phyloP scores from a whole-genome alignment of 2,329 filamentous ascomycete genomes.

The Diaporthe capsici region DNA sequence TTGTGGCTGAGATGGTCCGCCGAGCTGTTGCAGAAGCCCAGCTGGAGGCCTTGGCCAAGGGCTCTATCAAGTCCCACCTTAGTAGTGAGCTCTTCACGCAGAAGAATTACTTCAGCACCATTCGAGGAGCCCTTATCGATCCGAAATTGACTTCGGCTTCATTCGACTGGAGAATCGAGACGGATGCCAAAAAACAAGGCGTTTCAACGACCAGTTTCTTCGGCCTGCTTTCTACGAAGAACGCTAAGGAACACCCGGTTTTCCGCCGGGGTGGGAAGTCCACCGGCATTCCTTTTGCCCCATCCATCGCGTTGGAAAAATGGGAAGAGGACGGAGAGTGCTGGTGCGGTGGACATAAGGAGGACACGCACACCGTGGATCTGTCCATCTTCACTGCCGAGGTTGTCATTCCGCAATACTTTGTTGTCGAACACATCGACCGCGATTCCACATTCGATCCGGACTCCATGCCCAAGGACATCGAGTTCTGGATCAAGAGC shows the following conservation, averaged over 20 bases:
- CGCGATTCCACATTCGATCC: slow-evolving; percentile 73
- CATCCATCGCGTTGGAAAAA: slow-evolving; percentile 70
- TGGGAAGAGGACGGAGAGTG: slow-evolving; percentile 90
- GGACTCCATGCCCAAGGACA: slow-evolving; percentile 72
- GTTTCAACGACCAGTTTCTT: slow-evolving; percentile 36
- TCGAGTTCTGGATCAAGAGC: slow-evolving; percentile 79
- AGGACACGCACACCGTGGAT: slow-evolving; percentile 68
- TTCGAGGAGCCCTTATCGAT: slow-evolving; percentile 77
- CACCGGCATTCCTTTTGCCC: slow-evolving; percentile 50
- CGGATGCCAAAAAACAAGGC: slow-evolving; percentile 46
- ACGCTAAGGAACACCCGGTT: slow-evolving; percentile 36
- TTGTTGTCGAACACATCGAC: slow-evolving; percentile 81
- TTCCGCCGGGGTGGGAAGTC: slow-evolving; percentile 45
- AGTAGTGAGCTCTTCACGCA: slow-evolving; percentile 62
- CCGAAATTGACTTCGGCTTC: slow-evolving; percentile 71
- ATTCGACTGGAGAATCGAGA: slow-evolving; percentile 55
- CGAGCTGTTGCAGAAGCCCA: slow-evolving; percentile 61
- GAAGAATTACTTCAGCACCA: slow-evolving; percentile 81
- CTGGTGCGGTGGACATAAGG: slow-evolving; percentile 79
- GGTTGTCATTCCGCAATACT: slow-evolving; percentile 74
- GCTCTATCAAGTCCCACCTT: slow-evolving; percentile 61
- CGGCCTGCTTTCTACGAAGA: slow-evolving; percentile 44
- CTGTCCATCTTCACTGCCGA: slow-evolving; percentile 74
- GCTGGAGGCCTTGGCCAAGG: slow-evolving; percentile 62
- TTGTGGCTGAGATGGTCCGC: slow-evolving; percentile 59